Evolutionary conservation across 1,284 basidiomycete genomes (phyloP), one percentile per base, ranked within the genome.

Genomic region (Trichosporon coremiiforme): DNA sequence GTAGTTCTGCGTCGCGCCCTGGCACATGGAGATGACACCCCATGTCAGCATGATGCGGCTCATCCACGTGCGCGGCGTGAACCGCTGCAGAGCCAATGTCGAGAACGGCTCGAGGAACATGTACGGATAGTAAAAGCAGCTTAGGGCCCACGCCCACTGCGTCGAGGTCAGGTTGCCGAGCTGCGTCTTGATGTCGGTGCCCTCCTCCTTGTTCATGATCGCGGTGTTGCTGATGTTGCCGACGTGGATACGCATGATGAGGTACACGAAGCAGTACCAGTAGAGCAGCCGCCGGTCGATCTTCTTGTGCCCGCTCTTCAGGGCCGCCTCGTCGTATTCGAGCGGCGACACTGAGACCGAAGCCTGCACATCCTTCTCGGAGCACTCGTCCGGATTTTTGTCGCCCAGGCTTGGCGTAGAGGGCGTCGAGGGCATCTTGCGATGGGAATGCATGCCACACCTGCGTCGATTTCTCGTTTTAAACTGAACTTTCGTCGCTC

Each of bases 41-140:
- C 69, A 70, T 10, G 64, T 68, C 17, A 70, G 2, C 69, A 70
- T 70, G 66, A 70, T 79, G 33, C 78, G 70, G 25, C 71, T 70
- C 68, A 79, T 79, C 78, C 76, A 78, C 50, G 69, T 74, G 12
- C 70, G 70, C 2, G 78, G 76, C 12, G 73, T 73, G 67, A 77
- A 79, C 67, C 70, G 72, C 70, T 77, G 75, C 53, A 76, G 63
- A 22, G 66, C 66, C 17, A 70, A 35, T 4, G 68, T 70, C 7
- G 62, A 64, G 47, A 67, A 8, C 17, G 68, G 68, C 66, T 70
- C 68, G 17, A 65, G 38, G 33, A 47, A 15, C 68, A 66, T 67
- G 62, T 70, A 70, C 6, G 68, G 65, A 29, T 66, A 70, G 68
- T 70, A 70, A 62, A 70, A 70, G 68, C 66, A 60, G 20, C 22